Evolutionary conservation across 2,329 filamentous ascomycete genomes (phyloP), one percentile per base, ranked within the genome.

Genomic region (Aspergillus costaricaensis): DNA sequence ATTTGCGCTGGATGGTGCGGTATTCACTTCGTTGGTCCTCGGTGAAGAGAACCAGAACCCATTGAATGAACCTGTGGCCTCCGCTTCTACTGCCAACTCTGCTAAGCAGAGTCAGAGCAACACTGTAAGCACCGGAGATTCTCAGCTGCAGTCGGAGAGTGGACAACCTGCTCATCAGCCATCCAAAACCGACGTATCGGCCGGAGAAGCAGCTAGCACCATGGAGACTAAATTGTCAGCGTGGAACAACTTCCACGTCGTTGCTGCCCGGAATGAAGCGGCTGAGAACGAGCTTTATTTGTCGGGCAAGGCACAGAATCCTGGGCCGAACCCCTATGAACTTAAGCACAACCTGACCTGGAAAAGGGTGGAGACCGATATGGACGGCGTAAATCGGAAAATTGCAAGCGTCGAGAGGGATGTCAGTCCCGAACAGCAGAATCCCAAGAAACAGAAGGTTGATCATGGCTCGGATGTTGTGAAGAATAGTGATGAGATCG

Each of bases 401-500:
- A 44, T 72, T 12, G 55, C 65, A 19, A 65, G 65, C 2, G 62
- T 68, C 39, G 65, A 68, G 27, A 65, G 60, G 36, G 52, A 57
- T 12, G 60, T 60, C 9, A 60, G 65, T 32, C 44, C 36, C 10
- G 58, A 60, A 8, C 54, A 56, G 15, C 51, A 51, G 25, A 62
- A 57, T 12, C 57, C 14, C 36, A 72, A 70, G 49, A 68, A 66
- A 36, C 67, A 67, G 25, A 68, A 66, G 55, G 47, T 65, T 15
- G 53, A 69, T 9, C 57, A 67, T 49, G 62, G 62, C 3, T 32
- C 44, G 5, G 47, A 30, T 10, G 39, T 59, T 27, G 65, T 76
- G 36, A 77, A 79, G 54, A 92, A 92, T 62, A 58, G 70, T 2
- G 79, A 82, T 39, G 80, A 82, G 48, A 79, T 82, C 10, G 73